Evolutionary conservation across 2,329 filamentous ascomycete species (phyloP).

Genomic region (Aureobasidium leucospermi): DNA sequence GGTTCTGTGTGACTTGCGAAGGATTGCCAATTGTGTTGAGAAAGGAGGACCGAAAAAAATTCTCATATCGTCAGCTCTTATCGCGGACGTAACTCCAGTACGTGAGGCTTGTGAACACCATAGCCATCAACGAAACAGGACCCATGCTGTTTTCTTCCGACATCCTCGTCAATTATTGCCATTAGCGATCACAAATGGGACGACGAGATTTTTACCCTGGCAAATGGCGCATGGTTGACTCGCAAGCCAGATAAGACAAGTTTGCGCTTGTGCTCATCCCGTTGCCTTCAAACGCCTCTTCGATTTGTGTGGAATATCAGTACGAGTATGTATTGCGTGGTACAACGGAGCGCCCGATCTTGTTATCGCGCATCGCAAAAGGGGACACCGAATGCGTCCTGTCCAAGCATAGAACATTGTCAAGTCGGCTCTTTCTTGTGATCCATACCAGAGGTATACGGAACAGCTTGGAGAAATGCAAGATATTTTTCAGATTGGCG

Average conservation of each 20-base stretch:
- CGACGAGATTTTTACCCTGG: background rate
- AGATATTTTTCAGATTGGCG: too few species aligned
- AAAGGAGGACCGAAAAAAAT: background rate
- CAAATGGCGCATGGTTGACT: background rate
- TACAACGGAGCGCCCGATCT: background rate
- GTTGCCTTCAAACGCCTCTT: background rate
- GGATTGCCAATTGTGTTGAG: background rate
- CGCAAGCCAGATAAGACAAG: background rate
- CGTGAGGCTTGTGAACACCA: background rate
- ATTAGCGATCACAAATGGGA: background rate
- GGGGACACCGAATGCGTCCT: background rate
- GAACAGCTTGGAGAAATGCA: too few species aligned
- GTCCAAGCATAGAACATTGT: too few species aligned
- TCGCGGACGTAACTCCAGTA: background rate
- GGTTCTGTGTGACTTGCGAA: background rate
- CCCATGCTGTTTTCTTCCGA: background rate
- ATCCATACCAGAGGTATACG: too few species aligned
- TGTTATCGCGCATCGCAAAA: background rate
- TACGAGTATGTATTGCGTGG: background rate
- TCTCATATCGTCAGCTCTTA: background rate
- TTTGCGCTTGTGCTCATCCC: background rate
- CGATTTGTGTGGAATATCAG: background rate
- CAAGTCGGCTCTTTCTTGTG: too few species aligned
- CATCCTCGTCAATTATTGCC: constrained; percentile 3
- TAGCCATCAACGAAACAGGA: background rate